A percentile compares a stretch with the other conserved stretches of the same genome.
Conservation (phyloP, 208 protist species). For the Acanthamoeba polyphaga region DNA sequence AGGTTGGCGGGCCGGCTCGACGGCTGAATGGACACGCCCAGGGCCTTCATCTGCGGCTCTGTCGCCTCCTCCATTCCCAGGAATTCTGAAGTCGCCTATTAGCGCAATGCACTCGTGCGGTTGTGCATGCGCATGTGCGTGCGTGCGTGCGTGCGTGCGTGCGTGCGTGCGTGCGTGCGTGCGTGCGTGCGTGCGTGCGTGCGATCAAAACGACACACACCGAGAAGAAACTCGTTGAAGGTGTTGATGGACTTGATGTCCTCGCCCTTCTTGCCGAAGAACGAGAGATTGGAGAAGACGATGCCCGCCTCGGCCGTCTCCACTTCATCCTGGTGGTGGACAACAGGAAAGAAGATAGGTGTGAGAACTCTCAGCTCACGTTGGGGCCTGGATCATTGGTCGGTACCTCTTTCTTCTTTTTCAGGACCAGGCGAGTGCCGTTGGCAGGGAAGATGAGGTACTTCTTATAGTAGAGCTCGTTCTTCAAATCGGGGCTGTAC, state of each 20-base stretch:
- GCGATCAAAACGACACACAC: background rate
- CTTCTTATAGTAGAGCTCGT: constrained; percentile 69
- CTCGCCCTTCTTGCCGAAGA: constrained; percentile 58
- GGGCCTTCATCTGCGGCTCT: constrained; percentile 70
- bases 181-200: background rate
- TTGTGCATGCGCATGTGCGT: too few species aligned
- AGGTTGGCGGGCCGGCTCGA: background rate
- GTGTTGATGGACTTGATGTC: constrained; percentile 69
- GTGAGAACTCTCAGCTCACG: too few species aligned
- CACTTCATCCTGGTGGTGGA: constrained; percentile 46
- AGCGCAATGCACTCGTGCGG: too few species aligned
- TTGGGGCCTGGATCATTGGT: background rate
- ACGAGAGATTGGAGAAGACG: constrained; percentile 65
- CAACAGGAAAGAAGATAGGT: background rate
- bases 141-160: too few species aligned
- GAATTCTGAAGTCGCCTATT: background rate
- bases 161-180: too few species aligned
- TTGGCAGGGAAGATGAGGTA: constrained; percentile 64
- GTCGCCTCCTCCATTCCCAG: constrained; percentile 66
- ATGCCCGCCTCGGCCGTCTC: constrained; percentile 61
- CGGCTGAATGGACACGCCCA: background rate
- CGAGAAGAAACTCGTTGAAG: constrained; percentile 65
- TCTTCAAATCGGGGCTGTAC: constrained; percentile 63
- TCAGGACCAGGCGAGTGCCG: constrained; percentile 65
- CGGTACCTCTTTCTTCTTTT: constrained; percentile 69